Evolutionary conservation across 2,329 filamentous ascomycete species (phyloP).

Genomic region (Aspergillus aculeatinus): DNA sequence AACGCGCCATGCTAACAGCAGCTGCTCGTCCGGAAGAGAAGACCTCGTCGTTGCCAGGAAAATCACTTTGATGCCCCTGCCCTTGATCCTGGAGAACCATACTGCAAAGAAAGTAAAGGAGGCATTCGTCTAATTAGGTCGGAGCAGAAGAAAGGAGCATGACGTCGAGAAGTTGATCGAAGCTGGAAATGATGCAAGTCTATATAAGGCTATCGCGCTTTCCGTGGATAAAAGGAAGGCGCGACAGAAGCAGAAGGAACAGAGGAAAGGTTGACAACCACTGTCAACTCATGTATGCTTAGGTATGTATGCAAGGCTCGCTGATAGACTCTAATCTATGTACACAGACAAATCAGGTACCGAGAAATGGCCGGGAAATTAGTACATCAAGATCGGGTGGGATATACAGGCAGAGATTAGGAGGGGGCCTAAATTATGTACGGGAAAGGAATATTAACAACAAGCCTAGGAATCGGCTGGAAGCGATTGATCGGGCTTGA

Average conservation of each 20-base stretch:
- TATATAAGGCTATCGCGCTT: not conserved
- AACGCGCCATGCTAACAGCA: not conserved
- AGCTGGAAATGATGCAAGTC: not conserved
- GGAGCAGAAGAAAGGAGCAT: not conserved
- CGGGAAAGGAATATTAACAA: constrained; percentile 17
- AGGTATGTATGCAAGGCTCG: constrained; percentile 8
- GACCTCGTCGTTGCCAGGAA: not conserved
- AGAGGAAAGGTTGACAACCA: not conserved
- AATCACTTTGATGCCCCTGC: not conserved
- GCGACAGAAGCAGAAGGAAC: not conserved
- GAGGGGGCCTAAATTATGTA: constrained; percentile 21
- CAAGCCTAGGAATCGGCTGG: not conserved
- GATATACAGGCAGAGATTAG: constrained; percentile 7
- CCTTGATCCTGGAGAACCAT: not conserved
- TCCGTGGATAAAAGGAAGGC: not conserved
- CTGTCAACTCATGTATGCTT: not conserved
- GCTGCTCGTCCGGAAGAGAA: not conserved
- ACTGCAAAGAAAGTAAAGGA: not conserved
- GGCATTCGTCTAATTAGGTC: not conserved
- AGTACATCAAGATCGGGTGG: not conserved
- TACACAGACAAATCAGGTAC: constrained; percentile 12
- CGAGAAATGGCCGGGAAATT: constrained; percentile 5
- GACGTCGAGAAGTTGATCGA: not conserved
- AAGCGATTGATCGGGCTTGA: not conserved
- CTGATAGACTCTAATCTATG: constrained; percentile 10